Conservation (phyloP, 805 yeast species). For the Brettanomyces anomalus region DNA sequence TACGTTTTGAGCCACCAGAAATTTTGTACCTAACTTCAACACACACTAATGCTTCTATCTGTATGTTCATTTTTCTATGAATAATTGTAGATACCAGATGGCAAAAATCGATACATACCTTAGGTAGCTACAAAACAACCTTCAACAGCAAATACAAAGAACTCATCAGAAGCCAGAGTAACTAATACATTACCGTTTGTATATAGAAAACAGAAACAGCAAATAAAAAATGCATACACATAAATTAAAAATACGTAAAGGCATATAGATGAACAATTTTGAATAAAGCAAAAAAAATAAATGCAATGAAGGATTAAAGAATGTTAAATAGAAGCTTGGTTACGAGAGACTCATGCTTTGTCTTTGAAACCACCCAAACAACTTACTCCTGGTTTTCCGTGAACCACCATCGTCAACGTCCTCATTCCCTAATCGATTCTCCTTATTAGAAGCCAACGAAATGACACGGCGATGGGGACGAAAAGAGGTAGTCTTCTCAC, state of each 20-base stretch:
- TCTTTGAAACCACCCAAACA: conserved; percentile 17
- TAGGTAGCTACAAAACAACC: too few relatives aligned
- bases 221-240: too few relatives aligned
- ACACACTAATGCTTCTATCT: too few relatives aligned
- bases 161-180: not conserved
- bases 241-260: not conserved
- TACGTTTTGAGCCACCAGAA: too few relatives aligned
- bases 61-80: too few relatives aligned
- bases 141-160: too few relatives aligned
- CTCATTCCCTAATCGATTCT: not conserved
- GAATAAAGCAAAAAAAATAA: not conserved
- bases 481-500: not conserved
- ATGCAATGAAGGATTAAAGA: too few relatives aligned
- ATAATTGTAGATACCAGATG: too few relatives aligned
- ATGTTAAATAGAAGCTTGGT: too few relatives aligned
- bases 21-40: too few relatives aligned
- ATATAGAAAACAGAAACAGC: too few relatives aligned
- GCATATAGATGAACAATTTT: not conserved
- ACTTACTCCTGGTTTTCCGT: conserved; percentile 11
- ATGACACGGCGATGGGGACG: not conserved
- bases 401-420: not conserved
- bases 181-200: not conserved
- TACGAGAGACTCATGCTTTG: not conserved
- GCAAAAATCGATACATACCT: too few relatives aligned
- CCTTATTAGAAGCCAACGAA: not conserved